A percentile compares a stretch with the other conserved stretches of the same genome.
phyloP scores from a whole-genome alignment of 306 rosid species.

The Mimosa pudica region DNA sequence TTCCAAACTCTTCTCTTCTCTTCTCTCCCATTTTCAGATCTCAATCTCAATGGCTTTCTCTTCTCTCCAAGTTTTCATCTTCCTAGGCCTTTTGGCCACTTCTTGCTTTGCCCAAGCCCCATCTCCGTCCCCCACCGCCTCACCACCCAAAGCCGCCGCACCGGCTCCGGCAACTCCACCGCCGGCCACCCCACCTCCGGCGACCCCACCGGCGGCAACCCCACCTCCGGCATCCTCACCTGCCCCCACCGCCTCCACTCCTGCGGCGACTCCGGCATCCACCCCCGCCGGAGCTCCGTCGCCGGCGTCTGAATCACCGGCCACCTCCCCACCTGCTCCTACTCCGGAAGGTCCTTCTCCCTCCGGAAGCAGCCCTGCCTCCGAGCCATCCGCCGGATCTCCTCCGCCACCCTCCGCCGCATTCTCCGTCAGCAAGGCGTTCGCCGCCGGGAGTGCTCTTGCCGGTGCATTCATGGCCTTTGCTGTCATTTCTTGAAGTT shows the following conservation, averaged over 20 bases:
- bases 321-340: constrained; percentile 19
- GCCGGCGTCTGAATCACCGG: not conserved
- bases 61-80: constrained; percentile 46
- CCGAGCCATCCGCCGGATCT: constrained; percentile 1
- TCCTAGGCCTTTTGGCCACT: constrained; percentile 65
- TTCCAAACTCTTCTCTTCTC: not conserved
- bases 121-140: constrained; percentile 45
- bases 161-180: constrained; percentile 38
- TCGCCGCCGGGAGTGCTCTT: constrained; percentile 63
- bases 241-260: constrained; percentile 11
- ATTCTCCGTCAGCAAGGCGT: constrained; percentile 49
- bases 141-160: constrained; percentile 24
- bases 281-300: not conserved
- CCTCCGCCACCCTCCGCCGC: constrained; percentile 48
- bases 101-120: constrained; percentile 82
- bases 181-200: constrained; percentile 28
- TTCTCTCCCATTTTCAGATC: not conserved
- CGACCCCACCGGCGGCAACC: not conserved
- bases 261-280: not conserved
- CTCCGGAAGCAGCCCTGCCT: constrained; percentile 2
- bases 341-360: not conserved
- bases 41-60: constrained; percentile 46
- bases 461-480: constrained; percentile 63
- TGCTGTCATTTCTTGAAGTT: constrained; percentile 52
- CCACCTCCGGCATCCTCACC: not conserved